These are phyloP conservation scores for Pelargonium fulgidum DNA, from an alignment of 441 rosid species.

Conservation along the genomic window DNA sequence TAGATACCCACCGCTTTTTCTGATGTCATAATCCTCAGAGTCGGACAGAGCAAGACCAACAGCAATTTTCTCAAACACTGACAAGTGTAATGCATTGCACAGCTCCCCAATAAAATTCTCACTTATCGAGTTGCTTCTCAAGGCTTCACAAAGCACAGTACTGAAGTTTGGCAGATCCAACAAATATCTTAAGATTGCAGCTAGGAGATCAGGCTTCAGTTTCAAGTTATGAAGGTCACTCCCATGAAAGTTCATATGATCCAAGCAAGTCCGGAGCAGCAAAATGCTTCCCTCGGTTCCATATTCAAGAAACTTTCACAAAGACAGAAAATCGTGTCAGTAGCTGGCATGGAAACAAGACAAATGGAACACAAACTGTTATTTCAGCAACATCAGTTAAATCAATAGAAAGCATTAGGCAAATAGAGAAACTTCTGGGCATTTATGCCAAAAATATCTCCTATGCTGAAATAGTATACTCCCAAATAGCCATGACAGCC, in stretches of 20 bases:
- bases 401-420: not conserved
- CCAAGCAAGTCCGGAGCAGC: slow-evolving; percentile 60
- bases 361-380: slow-evolving; percentile 2
- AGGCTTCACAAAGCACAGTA: slow-evolving; percentile 56
- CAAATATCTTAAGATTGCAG: slow-evolving; percentile 48
- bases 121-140: slow-evolving; percentile 40
- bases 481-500: not conserved
- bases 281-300: slow-evolving; percentile 56
- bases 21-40: slow-evolving; percentile 46
- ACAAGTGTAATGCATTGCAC: slow-evolving; percentile 41
- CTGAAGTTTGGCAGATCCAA: slow-evolving; percentile 57
- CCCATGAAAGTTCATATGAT: slow-evolving; percentile 40
- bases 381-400: not conserved
- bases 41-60: slow-evolving; percentile 68
- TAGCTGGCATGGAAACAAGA: slow-evolving; percentile 1
- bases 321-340: slow-evolving; percentile 10
- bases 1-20: slow-evolving; percentile 43
- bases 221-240: slow-evolving; percentile 37
- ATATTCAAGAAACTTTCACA: slow-evolving; percentile 52
- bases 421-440: not conserved
- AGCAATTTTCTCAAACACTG: slow-evolving; percentile 59
- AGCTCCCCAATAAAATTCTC: slow-evolving; percentile 50
- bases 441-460: not conserved
- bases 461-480: not conserved
- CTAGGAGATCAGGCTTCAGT: slow-evolving; percentile 42